A percentile compares a stretch with the other conserved stretches of the same genome.
These are phyloP conservation scores for Euphrasia arctica DNA, from an alignment of 305 asterid genomes.

Conservation along the genomic window DNA sequence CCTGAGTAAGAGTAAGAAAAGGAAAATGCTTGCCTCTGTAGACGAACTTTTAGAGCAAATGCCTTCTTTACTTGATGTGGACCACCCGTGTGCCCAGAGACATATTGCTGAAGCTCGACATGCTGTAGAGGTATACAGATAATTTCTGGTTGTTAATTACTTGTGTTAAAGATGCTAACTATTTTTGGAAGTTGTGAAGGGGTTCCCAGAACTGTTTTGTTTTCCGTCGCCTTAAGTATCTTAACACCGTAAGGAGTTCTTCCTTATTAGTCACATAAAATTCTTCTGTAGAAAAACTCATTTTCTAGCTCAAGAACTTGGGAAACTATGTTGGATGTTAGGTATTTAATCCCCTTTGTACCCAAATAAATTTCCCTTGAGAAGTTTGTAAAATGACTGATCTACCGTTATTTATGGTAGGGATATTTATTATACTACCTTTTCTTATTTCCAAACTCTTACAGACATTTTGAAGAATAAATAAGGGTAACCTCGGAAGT, in stretches of 20 bases:
- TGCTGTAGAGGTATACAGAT: conserved; percentile 67
- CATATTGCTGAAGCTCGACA: conserved; percentile 87
- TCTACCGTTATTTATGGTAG: too few relatives aligned
- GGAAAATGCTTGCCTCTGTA: conserved; percentile 61
- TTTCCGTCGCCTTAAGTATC: background rate
- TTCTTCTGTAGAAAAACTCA: too few relatives aligned
- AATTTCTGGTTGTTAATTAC: conserved; percentile 20
- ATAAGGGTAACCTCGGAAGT: background rate
- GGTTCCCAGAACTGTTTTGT: background rate
- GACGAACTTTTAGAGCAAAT: conserved; percentile 82
- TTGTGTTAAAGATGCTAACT: background rate
- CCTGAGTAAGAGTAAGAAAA: conserved; percentile 80
- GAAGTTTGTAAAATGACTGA: too few relatives aligned
- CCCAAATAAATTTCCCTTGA: too few relatives aligned
- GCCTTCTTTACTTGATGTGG: conserved; percentile 95
- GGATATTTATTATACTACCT: background rate
- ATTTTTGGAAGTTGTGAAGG: background rate
- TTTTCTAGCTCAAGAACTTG: too few relatives aligned
- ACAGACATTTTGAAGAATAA: background rate
- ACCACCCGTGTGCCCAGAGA: conserved; percentile 90
- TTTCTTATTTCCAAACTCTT: background rate
- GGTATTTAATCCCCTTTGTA: too few relatives aligned
- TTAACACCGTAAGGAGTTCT: background rate
- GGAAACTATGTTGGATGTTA: too few relatives aligned
- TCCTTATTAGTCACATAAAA: too few relatives aligned